A percentile compares a stretch with the other conserved stretches of the same genome.
These are phyloP conservation scores for Lachancea sp. DNA, from an alignment of 805 yeast species.

Conservation along the genomic window DNA sequence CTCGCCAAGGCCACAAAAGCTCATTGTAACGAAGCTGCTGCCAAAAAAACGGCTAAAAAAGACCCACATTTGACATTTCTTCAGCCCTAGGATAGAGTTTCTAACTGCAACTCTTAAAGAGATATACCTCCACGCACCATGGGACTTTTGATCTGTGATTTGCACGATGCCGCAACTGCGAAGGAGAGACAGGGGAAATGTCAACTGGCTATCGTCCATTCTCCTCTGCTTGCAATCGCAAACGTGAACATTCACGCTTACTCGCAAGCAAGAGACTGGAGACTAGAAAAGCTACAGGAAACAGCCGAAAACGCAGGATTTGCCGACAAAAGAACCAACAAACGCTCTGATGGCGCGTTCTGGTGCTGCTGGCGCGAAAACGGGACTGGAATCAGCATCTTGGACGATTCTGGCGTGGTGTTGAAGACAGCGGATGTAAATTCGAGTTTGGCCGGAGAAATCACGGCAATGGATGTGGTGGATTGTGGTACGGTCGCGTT, in stretches of 20 bases:
- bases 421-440: not conserved
- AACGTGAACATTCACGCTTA: not conserved
- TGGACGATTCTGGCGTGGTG: not conserved
- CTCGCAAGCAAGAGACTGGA: not conserved
- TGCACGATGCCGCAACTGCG: no score
- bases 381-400: slow-evolving; percentile 3
- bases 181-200: no score
- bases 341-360: slow-evolving; percentile 4
- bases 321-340: not conserved
- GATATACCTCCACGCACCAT: no score
- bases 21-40: no score
- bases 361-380: slow-evolving; percentile 5
- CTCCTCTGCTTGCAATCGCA: no score
- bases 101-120: no score
- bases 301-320: not conserved
- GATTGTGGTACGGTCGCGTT: slow-evolving; percentile 1
- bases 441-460: not conserved
- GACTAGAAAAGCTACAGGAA: not conserved
- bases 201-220: no score
- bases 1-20: no score
- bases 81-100: no score
- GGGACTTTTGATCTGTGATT: no score
- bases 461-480: slow-evolving; percentile 2
- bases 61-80: no score
- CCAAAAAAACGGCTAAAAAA: no score